A percentile compares a stretch with the other conserved stretches of the same genome.
These are phyloP conservation scores for Tulasnella sp. DNA, from an alignment of 768 basidiomycete species.

Conservation along the genomic window DNA sequence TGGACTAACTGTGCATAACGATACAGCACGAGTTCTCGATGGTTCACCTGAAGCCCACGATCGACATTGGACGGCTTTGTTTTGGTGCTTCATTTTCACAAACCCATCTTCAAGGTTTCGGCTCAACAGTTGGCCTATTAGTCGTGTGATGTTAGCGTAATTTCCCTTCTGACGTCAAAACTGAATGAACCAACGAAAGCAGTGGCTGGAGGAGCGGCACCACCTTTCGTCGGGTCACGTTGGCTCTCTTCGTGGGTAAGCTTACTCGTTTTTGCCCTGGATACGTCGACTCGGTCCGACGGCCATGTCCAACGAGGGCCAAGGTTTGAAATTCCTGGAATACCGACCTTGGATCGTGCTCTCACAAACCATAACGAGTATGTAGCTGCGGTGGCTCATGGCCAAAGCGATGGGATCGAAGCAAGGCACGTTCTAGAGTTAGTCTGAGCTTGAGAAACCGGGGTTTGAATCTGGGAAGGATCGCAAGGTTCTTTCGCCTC, in stretches of 20 bases:
- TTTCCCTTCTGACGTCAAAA: neutral
- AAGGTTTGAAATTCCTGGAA: neutral
- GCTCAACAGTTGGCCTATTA: too few relatives aligned
- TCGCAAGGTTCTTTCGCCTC: neutral
- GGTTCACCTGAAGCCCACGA: neutral
- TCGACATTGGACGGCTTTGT: neutral
- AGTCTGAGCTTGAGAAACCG: neutral
- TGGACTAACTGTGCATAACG: neutral
- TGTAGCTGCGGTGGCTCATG: neutral
- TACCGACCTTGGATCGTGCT: neutral
- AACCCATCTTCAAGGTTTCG: neutral
- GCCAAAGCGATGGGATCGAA: neutral
- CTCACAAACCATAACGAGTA: neutral
- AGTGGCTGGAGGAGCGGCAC: neutral
- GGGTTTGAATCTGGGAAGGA: neutral
- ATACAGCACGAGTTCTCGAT: neutral
- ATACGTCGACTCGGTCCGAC: slow-evolving; percentile 7
- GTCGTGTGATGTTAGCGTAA: neutral
- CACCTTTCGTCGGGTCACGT: too few relatives aligned
- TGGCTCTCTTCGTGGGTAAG: neutral
- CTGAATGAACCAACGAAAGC: neutral
- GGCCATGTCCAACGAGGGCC: neutral
- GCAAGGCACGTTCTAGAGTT: slow-evolving; percentile 13
- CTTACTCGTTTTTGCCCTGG: neutral
- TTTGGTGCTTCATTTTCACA: neutral